A percentile compares a stretch with the other conserved stretches of the same genome.
Conservation (phyloP, 768 basidiomycete genomes). For the Suillus americanus region DNA sequence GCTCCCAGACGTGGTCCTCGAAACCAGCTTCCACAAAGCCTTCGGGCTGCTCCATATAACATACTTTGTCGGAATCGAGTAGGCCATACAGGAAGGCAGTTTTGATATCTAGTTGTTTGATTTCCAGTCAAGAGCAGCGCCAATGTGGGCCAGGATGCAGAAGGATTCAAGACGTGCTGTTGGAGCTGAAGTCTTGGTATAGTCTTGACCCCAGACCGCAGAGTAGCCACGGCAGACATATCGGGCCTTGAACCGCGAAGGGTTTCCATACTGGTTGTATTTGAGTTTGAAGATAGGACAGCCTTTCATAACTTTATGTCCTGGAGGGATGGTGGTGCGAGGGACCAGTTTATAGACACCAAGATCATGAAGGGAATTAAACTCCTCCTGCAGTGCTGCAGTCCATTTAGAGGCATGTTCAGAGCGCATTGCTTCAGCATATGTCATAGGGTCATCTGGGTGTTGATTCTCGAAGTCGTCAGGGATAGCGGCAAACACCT, state of each 20-base stretch:
- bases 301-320: not conserved
- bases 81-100: not conserved
- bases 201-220: not conserved
- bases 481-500: not conserved
- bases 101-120: not conserved
- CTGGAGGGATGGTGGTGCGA: rapidly evolving
- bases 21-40: not conserved
- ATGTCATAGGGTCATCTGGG: not conserved
- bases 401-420: not conserved
- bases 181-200: rapidly evolving
- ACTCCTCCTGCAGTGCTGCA: not conserved
- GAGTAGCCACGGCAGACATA: not conserved
- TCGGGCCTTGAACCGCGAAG: rapidly evolving
- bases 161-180: not conserved
- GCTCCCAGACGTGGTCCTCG: no score
- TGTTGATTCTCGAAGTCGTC: no score
- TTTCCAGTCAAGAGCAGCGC: not conserved
- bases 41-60: not conserved
- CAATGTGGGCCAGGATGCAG: not conserved
- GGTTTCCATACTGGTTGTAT: rapidly evolving
- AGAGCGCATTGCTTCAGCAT: not conserved
- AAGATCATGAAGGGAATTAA: not conserved
- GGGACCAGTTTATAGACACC: not conserved
- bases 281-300: not conserved
- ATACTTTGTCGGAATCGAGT: not conserved